A percentile compares a stretch with the other conserved stretches of the same genome.
phyloP scores from a whole-genome alignment of 768 basidiomycete species.

The Tylopilus felleus region DNA sequence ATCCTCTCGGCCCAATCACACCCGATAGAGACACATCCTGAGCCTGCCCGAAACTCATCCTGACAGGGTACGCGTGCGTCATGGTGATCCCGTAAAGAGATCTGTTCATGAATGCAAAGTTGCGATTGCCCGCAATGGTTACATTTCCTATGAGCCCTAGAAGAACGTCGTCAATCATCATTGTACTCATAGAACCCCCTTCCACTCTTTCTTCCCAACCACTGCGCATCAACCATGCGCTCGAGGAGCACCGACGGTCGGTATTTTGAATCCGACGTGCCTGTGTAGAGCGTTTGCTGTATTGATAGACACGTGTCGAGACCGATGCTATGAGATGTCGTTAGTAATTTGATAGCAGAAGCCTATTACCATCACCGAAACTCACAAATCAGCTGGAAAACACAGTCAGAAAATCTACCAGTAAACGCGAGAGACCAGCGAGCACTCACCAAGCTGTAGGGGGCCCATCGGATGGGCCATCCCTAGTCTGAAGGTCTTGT shows the following conservation, averaged over 20 bases:
- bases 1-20: not conserved
- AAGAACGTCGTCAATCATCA: conserved; percentile 7
- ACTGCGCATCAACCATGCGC: conserved; percentile 95
- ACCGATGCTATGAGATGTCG: conserved; percentile 63
- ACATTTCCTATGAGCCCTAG: not conserved
- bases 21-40: not conserved
- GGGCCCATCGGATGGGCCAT: conserved; percentile 98
- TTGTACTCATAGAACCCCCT: conserved; percentile 93
- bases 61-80: not conserved
- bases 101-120: no score
- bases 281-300: conserved; percentile 83
- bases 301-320: conserved; percentile 95
- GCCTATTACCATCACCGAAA: not conserved
- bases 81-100: not conserved
- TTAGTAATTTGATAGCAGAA: not conserved
- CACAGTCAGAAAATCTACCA: not conserved
- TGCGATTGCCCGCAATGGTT: not conserved
- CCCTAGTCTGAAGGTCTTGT: conserved; percentile 88
- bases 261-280: conserved; percentile 93
- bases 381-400: conserved; percentile 32
- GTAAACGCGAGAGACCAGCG: not conserved
- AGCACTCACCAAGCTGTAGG: conserved; percentile 65
- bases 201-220: conserved; percentile 89
- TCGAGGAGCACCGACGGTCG: conserved; percentile 86
- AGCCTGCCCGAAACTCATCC: not conserved